Evolutionary conservation across 148 eudicot species (phyloP).

Genomic region (Persicaria tinctoria): DNA sequence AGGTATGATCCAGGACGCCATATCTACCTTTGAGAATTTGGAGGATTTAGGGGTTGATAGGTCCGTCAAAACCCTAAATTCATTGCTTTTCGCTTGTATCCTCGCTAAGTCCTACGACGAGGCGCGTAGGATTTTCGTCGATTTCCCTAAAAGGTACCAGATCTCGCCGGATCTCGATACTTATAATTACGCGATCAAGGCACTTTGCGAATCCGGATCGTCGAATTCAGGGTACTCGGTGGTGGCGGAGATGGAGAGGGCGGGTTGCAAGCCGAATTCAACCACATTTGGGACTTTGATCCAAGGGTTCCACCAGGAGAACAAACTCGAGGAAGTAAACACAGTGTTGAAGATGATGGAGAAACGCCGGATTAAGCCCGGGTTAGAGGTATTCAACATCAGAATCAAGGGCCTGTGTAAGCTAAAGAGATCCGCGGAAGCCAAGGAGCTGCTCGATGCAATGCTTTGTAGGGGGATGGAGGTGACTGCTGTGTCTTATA

Average conservation of each 20-base stretch:
- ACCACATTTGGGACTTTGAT: slow-evolving; percentile 22
- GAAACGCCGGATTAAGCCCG: slow-evolving; percentile 21
- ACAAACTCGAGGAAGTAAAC: slow-evolving; percentile 27
- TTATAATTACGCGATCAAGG: slow-evolving; percentile 44
- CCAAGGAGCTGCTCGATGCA: slow-evolving; percentile 18
- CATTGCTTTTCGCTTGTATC: slow-evolving; percentile 53
- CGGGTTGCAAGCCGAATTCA: slow-evolving; percentile 23
- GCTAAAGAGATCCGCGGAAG: slow-evolving; percentile 12
- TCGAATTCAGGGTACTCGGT: slow-evolving; percentile 19
- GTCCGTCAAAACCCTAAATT: slow-evolving; percentile 51
- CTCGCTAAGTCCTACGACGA: slow-evolving; percentile 33
- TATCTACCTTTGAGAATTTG: slow-evolving; percentile 57
- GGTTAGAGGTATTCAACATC: slow-evolving; percentile 18
- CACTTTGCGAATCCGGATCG: slow-evolving; percentile 29
- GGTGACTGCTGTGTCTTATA: slow-evolving; percentile 21
- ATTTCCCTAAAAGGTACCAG: slow-evolving; percentile 29
- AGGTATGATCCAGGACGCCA: slow-evolving; percentile 56
- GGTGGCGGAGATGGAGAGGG: slow-evolving; percentile 25
- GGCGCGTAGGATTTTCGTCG: slow-evolving; percentile 29
- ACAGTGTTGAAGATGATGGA: slow-evolving; percentile 26
- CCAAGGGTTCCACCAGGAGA: slow-evolving; percentile 20
- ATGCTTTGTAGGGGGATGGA: slow-evolving; percentile 20
- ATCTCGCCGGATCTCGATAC: slow-evolving; percentile 41
- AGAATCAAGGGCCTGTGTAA: slow-evolving; percentile 20
- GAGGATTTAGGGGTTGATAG: slow-evolving; percentile 29